Conservation (phyloP, 148 eudicot species). For the Rhododendron griersonianum region DNA sequence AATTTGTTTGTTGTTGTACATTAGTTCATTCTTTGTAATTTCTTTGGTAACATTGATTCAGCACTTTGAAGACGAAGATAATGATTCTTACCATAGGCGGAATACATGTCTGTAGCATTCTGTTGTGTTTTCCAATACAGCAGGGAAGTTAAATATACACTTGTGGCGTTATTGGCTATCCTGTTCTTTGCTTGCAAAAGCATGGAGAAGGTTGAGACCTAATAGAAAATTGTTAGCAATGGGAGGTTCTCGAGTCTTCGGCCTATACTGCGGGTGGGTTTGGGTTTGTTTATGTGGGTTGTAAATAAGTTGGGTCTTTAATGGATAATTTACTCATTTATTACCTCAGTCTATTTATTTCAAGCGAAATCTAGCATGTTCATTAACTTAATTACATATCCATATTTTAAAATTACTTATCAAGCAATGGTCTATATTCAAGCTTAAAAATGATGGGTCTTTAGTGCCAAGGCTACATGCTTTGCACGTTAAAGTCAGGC, state of each 20-base stretch:
- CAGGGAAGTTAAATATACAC: neutral
- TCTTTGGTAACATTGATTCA: neutral
- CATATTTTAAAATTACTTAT: no score
- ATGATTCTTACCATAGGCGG: neutral
- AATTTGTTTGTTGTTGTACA: slow-evolving; percentile 14
- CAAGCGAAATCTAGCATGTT: no score
- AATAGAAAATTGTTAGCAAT: neutral
- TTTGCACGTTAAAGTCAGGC: no score
- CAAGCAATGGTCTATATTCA: no score
- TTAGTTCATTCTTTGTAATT: slow-evolving; percentile 8
- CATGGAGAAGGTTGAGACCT: neutral
- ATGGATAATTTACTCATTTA: no score
- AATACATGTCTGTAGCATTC: neutral
- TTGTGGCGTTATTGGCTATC: neutral
- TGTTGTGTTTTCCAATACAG: neutral
- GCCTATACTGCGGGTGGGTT: neutral
- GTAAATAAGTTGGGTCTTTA: no score
- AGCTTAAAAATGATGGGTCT: no score
- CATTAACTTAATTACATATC: no score
- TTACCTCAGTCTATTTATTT: no score
- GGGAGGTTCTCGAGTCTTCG: neutral
- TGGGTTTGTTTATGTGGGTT: neutral
- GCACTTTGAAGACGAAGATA: neutral
- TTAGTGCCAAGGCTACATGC: no score
- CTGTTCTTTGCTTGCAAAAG: neutral